Conservation (phyloP, 1,139 yeast genomes). For the Wickerhamomyces sp. region DNA sequence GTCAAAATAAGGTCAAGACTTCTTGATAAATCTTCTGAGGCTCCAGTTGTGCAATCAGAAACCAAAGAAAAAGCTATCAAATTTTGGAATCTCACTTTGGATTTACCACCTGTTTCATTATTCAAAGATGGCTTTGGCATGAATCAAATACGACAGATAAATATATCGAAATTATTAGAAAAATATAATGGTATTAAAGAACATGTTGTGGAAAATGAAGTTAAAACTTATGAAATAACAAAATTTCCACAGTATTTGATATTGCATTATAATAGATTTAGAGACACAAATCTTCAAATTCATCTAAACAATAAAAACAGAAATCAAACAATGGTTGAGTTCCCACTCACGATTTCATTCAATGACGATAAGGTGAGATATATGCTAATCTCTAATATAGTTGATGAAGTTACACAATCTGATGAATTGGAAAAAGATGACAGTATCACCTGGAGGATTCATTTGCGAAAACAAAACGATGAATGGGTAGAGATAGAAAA, state of each 20-base stretch:
- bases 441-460: constrained; percentile 46
- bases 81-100: constrained; percentile 58
- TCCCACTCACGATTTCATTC: constrained; percentile 36
- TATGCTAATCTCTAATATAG: constrained; percentile 46
- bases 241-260: constrained; percentile 51
- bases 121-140: constrained; percentile 41
- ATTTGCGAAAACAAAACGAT: constrained; percentile 38
- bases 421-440: constrained; percentile 27
- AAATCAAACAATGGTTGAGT: constrained; percentile 64
- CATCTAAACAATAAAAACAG: constrained; percentile 37
- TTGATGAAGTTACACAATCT: constrained; percentile 33
- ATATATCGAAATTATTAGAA: constrained; percentile 40
- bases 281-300: constrained; percentile 29
- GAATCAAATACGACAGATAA: constrained; percentile 47
- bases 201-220: constrained; percentile 29
- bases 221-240: constrained; percentile 37
- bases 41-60: constrained; percentile 20
- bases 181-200: constrained; percentile 40
- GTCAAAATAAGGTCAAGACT: constrained; percentile 32
- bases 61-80: constrained; percentile 28
- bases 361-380: constrained; percentile 30
- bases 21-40: constrained; percentile 23
- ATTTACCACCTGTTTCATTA: constrained; percentile 54
- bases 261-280: constrained; percentile 53
- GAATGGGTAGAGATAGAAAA: constrained; percentile 61